Evolutionary conservation across 257 asterid genomes (phyloP), one percentile per base, ranked within the genome.

Genomic region (Capsicum pubescens): DNA sequence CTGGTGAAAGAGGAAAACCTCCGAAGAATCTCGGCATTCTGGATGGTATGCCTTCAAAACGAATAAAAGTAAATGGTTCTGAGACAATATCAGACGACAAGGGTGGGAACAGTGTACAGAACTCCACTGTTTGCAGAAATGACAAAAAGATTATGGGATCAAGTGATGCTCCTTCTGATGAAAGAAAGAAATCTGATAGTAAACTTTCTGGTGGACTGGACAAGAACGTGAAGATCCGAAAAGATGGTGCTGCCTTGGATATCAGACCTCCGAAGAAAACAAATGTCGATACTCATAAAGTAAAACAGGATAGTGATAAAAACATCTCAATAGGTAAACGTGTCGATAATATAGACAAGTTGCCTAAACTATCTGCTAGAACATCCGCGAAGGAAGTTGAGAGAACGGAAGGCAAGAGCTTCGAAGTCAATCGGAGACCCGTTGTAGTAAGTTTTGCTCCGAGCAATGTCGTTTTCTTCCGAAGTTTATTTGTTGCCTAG

Each of bases 391-490:
- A 54, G 82, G 86, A 36, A 82, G 88, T 74, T 61, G 86, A 79
- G 79, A 86, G 84, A 59, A 87, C 79, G 12, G 90, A 83, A 55
- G 89, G 90, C 63, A 86, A 89, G 86, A 83, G 64, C 64, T 86
- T 91, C 57, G 93, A 90, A 85, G 97, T 92, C 87, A 88, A 93
- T 54, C 92, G 81, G 77, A 94, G 91, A 89, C 98, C 97, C 14
- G 55, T 26, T 86, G 87, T 13, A 76, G 99, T 95, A 95, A 95
- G 99, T 95, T 79, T 88, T 87, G 87, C 90, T 48, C 50, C 59
- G 59, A 54, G 84, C 86, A 85, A 76, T 82, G 2, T 84, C 80
- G 82, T 87, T 71, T 80, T 91, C 79, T 87, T 82, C 15, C 4
- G 4, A 83, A 72, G 17, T 59, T 60, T 72, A 44, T 83, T 59